These are phyloP conservation scores for Debaryomyces sp. DNA, from an alignment of 1,139 yeast genomes.

Conservation along the genomic window DNA sequence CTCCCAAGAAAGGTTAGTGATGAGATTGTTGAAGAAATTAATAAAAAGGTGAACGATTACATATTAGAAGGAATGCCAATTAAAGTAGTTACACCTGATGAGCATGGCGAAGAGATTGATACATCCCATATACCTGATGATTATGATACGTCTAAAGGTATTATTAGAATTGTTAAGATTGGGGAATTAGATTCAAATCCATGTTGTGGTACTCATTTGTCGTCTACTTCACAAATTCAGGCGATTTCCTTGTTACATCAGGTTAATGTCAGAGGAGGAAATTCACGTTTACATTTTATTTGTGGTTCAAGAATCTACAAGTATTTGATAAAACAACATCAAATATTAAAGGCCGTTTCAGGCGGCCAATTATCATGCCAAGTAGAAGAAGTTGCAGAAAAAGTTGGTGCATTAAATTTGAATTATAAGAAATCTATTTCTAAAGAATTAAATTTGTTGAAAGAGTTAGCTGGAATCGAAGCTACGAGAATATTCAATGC, in stretches of 20 bases:
- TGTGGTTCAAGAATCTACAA: conserved; percentile 74
- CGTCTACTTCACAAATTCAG: conserved; percentile 68
- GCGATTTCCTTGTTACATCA: conserved; percentile 68
- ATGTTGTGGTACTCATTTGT: conserved; percentile 87
- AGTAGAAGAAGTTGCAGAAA: conserved; percentile 62
- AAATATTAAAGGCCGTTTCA: conserved; percentile 51
- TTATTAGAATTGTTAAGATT: conserved; percentile 71
- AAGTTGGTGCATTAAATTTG: conserved; percentile 50
- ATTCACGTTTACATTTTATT: conserved; percentile 68
- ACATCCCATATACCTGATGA: conserved; percentile 64
- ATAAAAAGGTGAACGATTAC: conserved; percentile 55
- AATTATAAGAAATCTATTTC: conserved; percentile 53
- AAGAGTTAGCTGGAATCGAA: conserved; percentile 61
- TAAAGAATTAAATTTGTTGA: conserved; percentile 55
- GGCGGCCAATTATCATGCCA: conserved; percentile 64
- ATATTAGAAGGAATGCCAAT: conserved; percentile 61
- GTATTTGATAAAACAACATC: conserved; percentile 53
- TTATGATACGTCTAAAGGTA: conserved; percentile 71
- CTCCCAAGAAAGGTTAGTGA: conserved; percentile 62
- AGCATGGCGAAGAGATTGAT: conserved; percentile 49
- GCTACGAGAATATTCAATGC: conserved; percentile 42
- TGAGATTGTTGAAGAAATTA: conserved; percentile 55
- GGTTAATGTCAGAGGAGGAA: conserved; percentile 67
- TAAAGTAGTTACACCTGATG: conserved; percentile 56
- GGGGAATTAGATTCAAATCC: conserved; percentile 79